Conservation (phyloP, 1,139 yeast species). For the Entelexis paramagnoliae region DNA sequence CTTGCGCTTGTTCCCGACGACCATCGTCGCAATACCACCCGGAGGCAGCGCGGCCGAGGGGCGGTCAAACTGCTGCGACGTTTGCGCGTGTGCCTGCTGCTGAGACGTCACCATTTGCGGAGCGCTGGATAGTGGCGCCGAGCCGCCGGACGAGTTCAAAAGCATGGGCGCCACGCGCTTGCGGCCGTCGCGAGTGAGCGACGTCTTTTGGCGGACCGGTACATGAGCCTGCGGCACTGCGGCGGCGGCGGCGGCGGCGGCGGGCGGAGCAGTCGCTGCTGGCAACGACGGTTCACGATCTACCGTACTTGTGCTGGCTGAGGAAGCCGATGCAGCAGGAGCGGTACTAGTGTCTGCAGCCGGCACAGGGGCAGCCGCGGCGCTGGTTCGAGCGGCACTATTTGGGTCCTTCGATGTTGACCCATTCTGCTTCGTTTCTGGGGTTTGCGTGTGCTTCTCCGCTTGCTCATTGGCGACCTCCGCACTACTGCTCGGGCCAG, state of each 20-base stretch:
- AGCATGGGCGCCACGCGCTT: constrained; percentile 79
- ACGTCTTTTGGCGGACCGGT: constrained; percentile 37
- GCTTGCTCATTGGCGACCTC: no score
- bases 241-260: background rate
- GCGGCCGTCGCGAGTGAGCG: constrained; percentile 67
- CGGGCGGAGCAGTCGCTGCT: background rate
- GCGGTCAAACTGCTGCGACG: constrained; percentile 26
- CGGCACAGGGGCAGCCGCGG: no score
- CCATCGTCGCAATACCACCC: constrained; percentile 35
- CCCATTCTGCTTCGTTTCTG: no score
- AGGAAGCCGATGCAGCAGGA: no score
- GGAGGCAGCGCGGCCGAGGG: constrained; percentile 35
- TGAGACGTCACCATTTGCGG: constrained; percentile 1
- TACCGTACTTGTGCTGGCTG: no score
- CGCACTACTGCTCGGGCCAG: no score
- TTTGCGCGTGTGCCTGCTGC: constrained; percentile 6
- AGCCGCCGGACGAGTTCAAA: constrained; percentile 36
- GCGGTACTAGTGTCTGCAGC: no score
- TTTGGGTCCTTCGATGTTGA: no score
- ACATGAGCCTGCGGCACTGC: background rate
- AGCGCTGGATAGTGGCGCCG: background rate
- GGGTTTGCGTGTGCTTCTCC: no score
- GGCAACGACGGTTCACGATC: background rate
- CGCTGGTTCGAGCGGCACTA: no score
- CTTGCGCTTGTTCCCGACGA: constrained; percentile 42